Evolutionary conservation across 805 yeast genomes (phyloP).

Genomic region (Candida parachauliodes): DNA sequence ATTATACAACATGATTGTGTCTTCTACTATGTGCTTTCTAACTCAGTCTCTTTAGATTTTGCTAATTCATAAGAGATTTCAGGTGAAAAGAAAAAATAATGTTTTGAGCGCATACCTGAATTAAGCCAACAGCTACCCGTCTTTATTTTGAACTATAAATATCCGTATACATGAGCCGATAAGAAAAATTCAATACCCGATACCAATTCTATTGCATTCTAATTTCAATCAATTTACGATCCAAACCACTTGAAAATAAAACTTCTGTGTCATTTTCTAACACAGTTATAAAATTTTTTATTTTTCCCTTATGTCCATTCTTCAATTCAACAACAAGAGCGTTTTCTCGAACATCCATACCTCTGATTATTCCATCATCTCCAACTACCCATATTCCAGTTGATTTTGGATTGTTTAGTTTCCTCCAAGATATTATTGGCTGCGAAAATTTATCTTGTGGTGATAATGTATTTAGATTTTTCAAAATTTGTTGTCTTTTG

Average conservation of each 20-base stretch:
- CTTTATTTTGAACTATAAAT: too few species aligned
- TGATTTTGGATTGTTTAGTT: background rate
- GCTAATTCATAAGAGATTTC: too few species aligned
- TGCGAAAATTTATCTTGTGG: conserved; percentile 69
- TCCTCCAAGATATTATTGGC: conserved; percentile 46
- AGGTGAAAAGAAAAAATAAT: too few species aligned
- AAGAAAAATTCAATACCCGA: too few species aligned
- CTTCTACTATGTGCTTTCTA: too few species aligned
- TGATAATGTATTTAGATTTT: conserved; percentile 42
- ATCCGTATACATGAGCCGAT: too few species aligned
- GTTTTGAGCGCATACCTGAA: too few species aligned
- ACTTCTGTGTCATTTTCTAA: conserved; percentile 30
- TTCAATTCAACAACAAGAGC: conserved; percentile 28
- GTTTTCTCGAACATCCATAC: conserved; percentile 48
- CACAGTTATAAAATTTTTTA: conserved; percentile 39
- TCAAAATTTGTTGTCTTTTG: conserved; percentile 23
- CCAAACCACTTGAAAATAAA: conserved; percentile 49
- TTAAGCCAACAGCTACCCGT: too few species aligned
- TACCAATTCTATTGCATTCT: too few species aligned
- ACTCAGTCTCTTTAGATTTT: too few species aligned
- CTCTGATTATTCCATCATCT: conserved; percentile 65
- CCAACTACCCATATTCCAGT: conserved; percentile 65
- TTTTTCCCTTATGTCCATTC: conserved; percentile 41
- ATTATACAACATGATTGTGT: too few species aligned
- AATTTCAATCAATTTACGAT: conserved; percentile 16